Conservation (phyloP, 768 basidiomycete genomes). For the Amanita rimosa region DNA sequence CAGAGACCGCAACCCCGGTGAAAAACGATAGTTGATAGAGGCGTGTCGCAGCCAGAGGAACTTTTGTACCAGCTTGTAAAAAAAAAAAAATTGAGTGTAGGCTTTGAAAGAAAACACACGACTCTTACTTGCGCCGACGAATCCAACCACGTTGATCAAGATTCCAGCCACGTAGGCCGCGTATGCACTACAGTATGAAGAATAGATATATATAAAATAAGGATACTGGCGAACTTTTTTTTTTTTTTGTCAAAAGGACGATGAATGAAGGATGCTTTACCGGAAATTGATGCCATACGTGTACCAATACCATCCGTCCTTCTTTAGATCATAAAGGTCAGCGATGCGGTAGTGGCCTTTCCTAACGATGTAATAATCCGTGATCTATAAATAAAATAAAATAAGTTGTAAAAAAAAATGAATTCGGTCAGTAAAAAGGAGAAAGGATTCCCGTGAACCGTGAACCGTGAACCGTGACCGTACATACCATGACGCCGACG, state of each 20-base stretch:
- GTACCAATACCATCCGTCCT: constrained; percentile 66
- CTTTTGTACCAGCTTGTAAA: constrained; percentile 37
- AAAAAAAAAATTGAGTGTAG: not conserved
- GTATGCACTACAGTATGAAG: constrained; percentile 34
- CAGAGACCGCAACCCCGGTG: constrained; percentile 68
- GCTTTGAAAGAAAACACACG: constrained; percentile 13
- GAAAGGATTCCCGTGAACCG: too few species aligned
- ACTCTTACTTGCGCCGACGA: constrained; percentile 55
- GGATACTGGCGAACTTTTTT: too few species aligned
- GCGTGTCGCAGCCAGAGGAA: constrained; percentile 56
- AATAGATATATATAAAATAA: too few species aligned
- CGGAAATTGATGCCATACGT: constrained; percentile 64
- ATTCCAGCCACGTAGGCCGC: constrained; percentile 63
- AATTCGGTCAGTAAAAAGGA: too few species aligned
- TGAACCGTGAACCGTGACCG: too few species aligned
- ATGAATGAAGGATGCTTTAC: constrained; percentile 16
- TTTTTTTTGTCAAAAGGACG: too few species aligned
- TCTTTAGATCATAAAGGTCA: constrained; percentile 51
- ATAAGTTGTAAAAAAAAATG: too few species aligned
- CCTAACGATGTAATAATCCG: constrained; percentile 67
- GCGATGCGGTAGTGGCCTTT: constrained; percentile 56
- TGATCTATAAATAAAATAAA: constrained; percentile 32
- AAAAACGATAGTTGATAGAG: constrained; percentile 76
- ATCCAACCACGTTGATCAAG: constrained; percentile 73
- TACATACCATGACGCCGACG: constrained; percentile 71